Evolutionary conservation across 495 filamentous ascomycete genomes (phyloP).

Genomic region (Hamigera avellanea): DNA sequence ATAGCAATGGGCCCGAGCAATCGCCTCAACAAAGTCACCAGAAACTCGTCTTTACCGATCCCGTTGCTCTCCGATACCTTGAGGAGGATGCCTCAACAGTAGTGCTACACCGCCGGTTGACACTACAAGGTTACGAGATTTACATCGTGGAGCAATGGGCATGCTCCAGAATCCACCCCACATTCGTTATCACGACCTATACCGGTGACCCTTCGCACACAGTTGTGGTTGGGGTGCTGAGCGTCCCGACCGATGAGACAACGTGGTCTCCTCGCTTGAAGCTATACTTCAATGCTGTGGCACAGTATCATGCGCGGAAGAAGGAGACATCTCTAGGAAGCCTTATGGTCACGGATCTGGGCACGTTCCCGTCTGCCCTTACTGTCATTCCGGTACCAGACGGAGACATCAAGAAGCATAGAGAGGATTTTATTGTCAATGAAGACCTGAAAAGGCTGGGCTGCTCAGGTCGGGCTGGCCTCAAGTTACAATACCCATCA

Average conservation of each 20-base stretch:
- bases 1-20: constrained; percentile 10
- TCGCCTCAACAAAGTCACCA: constrained; percentile 24
- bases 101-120: constrained; percentile 56
- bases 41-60: constrained; percentile 59
- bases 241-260: constrained; percentile 69
- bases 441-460: constrained; percentile 87
- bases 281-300: constrained; percentile 78
- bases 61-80: constrained; percentile 71
- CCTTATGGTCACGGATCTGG: constrained; percentile 89
- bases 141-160: constrained; percentile 98
- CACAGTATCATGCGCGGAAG: constrained; percentile 66
- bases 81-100: constrained; percentile 74
- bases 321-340: constrained; percentile 76
- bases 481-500: constrained; percentile 65
- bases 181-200: constrained; percentile 86
- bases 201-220: constrained; percentile 75
- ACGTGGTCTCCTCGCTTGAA: constrained; percentile 68
- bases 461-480: constrained; percentile 78
- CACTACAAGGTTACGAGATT: constrained; percentile 76
- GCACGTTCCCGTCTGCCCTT: constrained; percentile 75
- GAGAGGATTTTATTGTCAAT: constrained; percentile 85
- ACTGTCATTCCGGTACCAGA: constrained; percentile 82
- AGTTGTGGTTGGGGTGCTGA: constrained; percentile 69
- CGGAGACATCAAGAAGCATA: constrained; percentile 71
- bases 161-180: constrained; percentile 80